phyloP scores from a whole-genome alignment of 257 asterid species.

The Schizonepeta tenuifolia region DNA sequence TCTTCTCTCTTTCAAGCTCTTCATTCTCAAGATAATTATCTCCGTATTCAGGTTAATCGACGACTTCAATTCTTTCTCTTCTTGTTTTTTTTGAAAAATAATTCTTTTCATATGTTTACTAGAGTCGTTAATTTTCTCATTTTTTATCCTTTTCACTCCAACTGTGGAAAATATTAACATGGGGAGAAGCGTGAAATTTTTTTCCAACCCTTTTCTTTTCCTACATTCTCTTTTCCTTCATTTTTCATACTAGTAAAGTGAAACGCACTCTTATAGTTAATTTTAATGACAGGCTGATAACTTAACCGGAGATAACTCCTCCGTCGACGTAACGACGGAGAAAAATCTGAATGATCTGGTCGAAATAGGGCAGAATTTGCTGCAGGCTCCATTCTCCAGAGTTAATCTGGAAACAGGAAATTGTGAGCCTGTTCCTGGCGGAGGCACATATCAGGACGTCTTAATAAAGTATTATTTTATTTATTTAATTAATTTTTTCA shows the following conservation, averaged over 20 bases:
- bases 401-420: conserved; percentile 51
- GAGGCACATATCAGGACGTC: conserved; percentile 63
- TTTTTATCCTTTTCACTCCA: too few species aligned
- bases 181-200: too few species aligned
- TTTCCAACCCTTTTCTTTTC: too few species aligned
- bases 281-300: conserved; percentile 40
- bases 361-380: conserved; percentile 42
- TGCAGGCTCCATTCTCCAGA: conserved; percentile 42
- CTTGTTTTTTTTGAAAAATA: too few species aligned
- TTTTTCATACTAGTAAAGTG: too few species aligned
- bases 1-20: conserved; percentile 45
- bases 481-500: not conserved
- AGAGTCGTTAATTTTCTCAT: too few species aligned
- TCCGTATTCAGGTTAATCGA: conserved; percentile 52
- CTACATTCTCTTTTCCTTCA: too few species aligned
- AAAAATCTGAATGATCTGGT: conserved; percentile 49
- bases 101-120: too few species aligned
- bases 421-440: conserved; percentile 41
- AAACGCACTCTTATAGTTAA: too few species aligned
- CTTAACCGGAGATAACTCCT: conserved; percentile 45
- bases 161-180: too few species aligned
- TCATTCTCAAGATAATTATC: conserved; percentile 43
- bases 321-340: conserved; percentile 47
- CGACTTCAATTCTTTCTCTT: not conserved
- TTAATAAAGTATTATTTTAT: conserved; percentile 35